Percentiles rank a stretch among this genome's conserved stretches.
phyloP scores from a whole-genome alignment of 768 basidiomycete genomes.

The Suillus weaverae region DNA sequence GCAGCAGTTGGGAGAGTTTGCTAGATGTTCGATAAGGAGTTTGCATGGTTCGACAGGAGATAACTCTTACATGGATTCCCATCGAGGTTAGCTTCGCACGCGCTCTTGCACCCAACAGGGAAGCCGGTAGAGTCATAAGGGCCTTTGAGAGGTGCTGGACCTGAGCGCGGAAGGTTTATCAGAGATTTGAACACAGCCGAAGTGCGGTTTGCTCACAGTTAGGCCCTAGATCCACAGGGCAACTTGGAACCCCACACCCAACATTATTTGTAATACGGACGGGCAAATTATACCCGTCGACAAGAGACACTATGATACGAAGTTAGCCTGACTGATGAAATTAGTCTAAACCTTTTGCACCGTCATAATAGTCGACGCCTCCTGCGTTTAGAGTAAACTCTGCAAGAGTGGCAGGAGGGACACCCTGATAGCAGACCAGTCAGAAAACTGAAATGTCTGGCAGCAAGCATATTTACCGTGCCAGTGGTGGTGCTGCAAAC shows the following conservation, averaged over 20 bases:
- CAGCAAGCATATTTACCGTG: slow-evolving; percentile 34
- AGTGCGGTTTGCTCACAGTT: slow-evolving; percentile 41
- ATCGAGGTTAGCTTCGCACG: slow-evolving; percentile 46
- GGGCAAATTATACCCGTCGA: slow-evolving; percentile 68
- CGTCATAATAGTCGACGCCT: slow-evolving; percentile 59
- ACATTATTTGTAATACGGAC: slow-evolving; percentile 54
- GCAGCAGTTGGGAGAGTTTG: slow-evolving; percentile 66
- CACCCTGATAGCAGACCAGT: slow-evolving; percentile 38
- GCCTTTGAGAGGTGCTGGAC: slow-evolving; percentile 51
- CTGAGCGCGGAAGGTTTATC: slow-evolving; percentile 25
- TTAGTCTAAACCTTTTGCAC: slow-evolving; percentile 29
- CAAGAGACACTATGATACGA: slow-evolving; percentile 52
- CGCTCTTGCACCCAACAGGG: slow-evolving; percentile 61
- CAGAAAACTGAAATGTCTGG: background rate
- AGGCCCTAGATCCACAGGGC: slow-evolving; percentile 60
- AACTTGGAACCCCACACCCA: slow-evolving; percentile 55
- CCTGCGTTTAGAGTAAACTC: slow-evolving; percentile 60
- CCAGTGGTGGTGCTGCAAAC: slow-evolving; percentile 52
- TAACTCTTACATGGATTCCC: slow-evolving; percentile 29
- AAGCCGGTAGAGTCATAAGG: slow-evolving; percentile 54
- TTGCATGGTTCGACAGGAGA: background rate
- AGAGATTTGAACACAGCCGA: background rate
- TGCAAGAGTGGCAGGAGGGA: slow-evolving; percentile 69
- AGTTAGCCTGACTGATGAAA: background rate
- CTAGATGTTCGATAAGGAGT: slow-evolving; percentile 26